These are phyloP conservation scores for Cyclocybe aegerita DNA, from an alignment of 768 basidiomycete species.

Conservation along the genomic window DNA sequence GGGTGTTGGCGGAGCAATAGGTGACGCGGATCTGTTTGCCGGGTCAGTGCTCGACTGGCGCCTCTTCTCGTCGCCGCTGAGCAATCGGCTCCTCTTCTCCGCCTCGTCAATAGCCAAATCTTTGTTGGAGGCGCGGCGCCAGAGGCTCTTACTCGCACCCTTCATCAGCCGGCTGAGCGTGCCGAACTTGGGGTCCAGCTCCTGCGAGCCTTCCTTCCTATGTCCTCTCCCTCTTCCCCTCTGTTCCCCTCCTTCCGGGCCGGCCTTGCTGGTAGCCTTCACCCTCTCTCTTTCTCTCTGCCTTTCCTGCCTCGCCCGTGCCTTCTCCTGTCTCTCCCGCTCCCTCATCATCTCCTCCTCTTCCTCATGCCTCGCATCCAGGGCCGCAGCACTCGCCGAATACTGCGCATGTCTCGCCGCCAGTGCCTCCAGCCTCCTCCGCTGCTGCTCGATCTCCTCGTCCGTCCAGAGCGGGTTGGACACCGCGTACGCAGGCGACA, in stretches of 20 bases:
- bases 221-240: slow-evolving; percentile 13
- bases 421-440: slow-evolving; percentile 21
- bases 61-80: slow-evolving; percentile 10
- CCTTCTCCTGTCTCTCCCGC: slow-evolving; percentile 14
- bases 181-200: slow-evolving; percentile 47
- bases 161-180: slow-evolving; percentile 52
- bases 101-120: slow-evolving; percentile 19
- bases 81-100: slow-evolving; percentile 15
- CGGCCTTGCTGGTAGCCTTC: too few relatives aligned
- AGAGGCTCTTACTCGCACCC: slow-evolving; percentile 38
- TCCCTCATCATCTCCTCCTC: slow-evolving; percentile 29
- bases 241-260: slow-evolving; percentile 4
- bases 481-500: slow-evolving; percentile 4
- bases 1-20: slow-evolving; percentile 11
- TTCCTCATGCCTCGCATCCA: slow-evolving; percentile 36
- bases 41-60: slow-evolving; percentile 13
- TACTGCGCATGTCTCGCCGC: slow-evolving; percentile 23
- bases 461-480: slow-evolving; percentile 34
- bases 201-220: slow-evolving; percentile 19
- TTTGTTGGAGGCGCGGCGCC: slow-evolving; percentile 19
- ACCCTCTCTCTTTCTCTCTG: slow-evolving; percentile 11
- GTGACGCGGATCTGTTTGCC: slow-evolving; percentile 6
- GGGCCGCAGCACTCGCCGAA: slow-evolving; percentile 16
- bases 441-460: slow-evolving; percentile 36
- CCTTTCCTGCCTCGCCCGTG: neutral